phyloP scores from a whole-genome alignment of 305 asterid genomes.

The Solanum hybrid region DNA sequence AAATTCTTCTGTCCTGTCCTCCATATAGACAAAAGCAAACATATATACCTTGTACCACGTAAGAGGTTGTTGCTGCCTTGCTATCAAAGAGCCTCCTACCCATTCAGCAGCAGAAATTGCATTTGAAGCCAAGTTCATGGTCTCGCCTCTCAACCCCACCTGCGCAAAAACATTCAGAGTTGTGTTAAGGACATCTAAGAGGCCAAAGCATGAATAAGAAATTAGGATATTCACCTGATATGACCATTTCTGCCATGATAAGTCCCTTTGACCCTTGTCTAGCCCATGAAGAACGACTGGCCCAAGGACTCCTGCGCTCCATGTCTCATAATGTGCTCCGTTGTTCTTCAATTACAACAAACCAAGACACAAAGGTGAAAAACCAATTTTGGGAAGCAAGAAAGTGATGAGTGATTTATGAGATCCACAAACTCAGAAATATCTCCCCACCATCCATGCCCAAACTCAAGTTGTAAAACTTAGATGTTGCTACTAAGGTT shows the following conservation, averaged over 20 bases:
- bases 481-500: neutral
- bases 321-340: slow-evolving; percentile 69
- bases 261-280: slow-evolving; percentile 53
- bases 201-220: neutral
- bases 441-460: neutral
- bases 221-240: slow-evolving; percentile 48
- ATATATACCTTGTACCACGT: slow-evolving; percentile 86
- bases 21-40: neutral
- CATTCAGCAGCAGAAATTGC: slow-evolving; percentile 48
- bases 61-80: slow-evolving; percentile 46
- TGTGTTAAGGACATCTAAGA: neutral
- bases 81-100: slow-evolving; percentile 38
- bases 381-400: neutral
- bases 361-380: neutral
- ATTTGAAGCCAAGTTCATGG: slow-evolving; percentile 58
- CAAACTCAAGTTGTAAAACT: neutral
- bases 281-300: slow-evolving; percentile 72
- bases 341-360: slow-evolving; percentile 39
- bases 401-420: neutral
- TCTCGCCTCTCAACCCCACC: slow-evolving; percentile 88
- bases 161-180: slow-evolving; percentile 10
- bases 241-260: slow-evolving; percentile 86
- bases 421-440: neutral
- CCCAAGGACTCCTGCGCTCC: slow-evolving; percentile 68
- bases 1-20: neutral